Percentiles rank a stretch among this genome's conserved stretches.
Evolutionary conservation across 352 stramenopile genomes (phyloP).

Genomic region (Globisporangium carolinianum): DNA sequence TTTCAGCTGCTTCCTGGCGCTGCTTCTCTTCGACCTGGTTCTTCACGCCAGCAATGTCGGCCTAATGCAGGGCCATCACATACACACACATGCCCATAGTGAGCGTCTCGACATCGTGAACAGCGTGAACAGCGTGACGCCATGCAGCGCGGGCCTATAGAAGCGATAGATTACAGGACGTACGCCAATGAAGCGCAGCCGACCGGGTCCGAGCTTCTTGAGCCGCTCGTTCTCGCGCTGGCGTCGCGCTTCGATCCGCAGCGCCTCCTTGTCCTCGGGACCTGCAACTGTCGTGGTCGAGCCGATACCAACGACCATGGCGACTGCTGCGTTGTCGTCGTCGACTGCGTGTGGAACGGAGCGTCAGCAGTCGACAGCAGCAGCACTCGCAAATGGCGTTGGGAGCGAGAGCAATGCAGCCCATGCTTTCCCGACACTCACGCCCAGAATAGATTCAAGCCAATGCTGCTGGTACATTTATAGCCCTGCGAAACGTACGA

Average conservation of each 20-base stretch:
- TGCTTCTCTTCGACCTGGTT: slow-evolving; percentile 71
- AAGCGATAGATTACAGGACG: slow-evolving; percentile 3
- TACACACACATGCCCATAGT: no score
- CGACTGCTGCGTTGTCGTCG: slow-evolving; percentile 1
- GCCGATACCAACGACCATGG: slow-evolving; percentile 9
- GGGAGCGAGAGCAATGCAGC: no score
- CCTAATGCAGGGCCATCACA: slow-evolving; percentile 16
- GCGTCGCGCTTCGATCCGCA: slow-evolving; percentile 48
- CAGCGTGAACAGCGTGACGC: no score
- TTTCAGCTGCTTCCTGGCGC: slow-evolving; percentile 33
- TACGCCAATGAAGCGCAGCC: slow-evolving; percentile 64
- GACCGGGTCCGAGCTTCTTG: slow-evolving; percentile 60
- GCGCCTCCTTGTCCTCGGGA: slow-evolving; percentile 35
- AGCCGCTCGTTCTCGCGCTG: slow-evolving; percentile 56
- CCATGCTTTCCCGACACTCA: no score
- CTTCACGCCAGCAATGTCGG: slow-evolving; percentile 65
- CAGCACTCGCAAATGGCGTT: no score
- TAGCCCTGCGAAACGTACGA: no score
- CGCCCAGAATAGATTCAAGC: no score
- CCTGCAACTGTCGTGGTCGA: slow-evolving; percentile 1
- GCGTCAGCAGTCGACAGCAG: neutral
- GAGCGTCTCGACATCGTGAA: no score
- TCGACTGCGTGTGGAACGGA: neutral
- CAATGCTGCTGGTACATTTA: no score
- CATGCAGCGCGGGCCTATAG: no score